Percentiles rank a stretch among this genome's conserved stretches.
phyloP scores from a whole-genome alignment of 1,284 basidiomycete species.

The Sporisorium iseilematis-ciliati region DNA sequence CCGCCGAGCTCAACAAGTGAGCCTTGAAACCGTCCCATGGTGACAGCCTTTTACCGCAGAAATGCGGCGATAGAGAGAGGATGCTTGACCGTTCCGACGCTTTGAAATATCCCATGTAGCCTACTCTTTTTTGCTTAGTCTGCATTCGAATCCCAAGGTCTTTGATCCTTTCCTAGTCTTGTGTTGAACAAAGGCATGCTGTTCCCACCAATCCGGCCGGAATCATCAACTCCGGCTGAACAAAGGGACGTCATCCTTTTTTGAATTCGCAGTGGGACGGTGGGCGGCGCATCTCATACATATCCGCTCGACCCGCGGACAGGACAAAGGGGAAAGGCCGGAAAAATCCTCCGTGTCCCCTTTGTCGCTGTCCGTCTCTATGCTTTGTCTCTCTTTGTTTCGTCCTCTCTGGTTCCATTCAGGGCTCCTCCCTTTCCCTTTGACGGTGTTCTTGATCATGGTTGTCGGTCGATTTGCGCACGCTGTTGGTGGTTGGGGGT shows the following conservation, averaged over 20 bases:
- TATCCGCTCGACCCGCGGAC: no score
- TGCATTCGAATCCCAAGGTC: slow-evolving; percentile 6
- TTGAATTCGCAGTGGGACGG: no score
- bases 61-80: neutral
- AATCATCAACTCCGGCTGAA: slow-evolving; percentile 1
- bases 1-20: slow-evolving; percentile 59
- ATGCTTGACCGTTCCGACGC: neutral
- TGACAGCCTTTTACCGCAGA: neutral
- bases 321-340: neutral
- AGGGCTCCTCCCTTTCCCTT: no score
- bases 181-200: neutral
- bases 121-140: slow-evolving; percentile 14
- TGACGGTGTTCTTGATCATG: no score
- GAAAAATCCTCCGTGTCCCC: neutral
- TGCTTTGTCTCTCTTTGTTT: neutral
- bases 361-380: neutral
- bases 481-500: no score
- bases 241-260: no score
- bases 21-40: neutral
- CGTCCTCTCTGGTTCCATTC: neutral
- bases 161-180: neutral
- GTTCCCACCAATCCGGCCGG: neutral
- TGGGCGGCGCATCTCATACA: no score
- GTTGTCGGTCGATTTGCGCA: no score
- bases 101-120: slow-evolving; percentile 16